Evolutionary conservation across 495 filamentous ascomycete species (phyloP).

Genomic region (Emericellopsis terricola): DNA sequence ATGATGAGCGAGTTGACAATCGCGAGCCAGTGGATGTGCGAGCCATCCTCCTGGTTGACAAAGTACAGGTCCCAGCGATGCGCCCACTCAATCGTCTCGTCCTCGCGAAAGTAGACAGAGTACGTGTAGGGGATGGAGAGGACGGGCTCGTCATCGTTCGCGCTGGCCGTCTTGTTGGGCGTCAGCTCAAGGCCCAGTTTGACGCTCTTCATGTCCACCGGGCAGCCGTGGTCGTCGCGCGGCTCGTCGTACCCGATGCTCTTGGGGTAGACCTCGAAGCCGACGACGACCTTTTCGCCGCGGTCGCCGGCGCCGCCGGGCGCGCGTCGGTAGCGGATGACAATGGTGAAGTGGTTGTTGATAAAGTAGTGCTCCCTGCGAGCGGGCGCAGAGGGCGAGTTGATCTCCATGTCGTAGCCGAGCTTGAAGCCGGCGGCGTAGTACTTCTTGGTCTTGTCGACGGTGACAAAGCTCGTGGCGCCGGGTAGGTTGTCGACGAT

Average conservation of each 20-base stretch:
- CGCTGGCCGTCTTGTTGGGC: constrained; percentile 37
- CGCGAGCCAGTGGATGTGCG: constrained; percentile 79
- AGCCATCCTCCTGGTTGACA: constrained; percentile 73
- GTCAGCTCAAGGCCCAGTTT: constrained; percentile 49
- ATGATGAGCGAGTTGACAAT: constrained; percentile 87
- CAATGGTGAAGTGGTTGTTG: constrained; percentile 83
- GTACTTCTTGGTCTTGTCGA: constrained; percentile 76
- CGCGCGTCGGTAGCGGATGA: constrained; percentile 66
- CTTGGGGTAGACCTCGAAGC: constrained; percentile 86
- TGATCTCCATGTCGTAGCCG: no score
- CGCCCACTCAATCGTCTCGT: constrained; percentile 65
- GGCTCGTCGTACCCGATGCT: constrained; percentile 50
- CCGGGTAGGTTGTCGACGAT: constrained; percentile 92
- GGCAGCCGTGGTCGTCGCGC: constrained; percentile 40
- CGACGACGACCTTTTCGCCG: constrained; percentile 71
- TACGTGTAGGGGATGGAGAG: constrained; percentile 79
- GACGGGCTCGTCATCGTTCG: constrained; percentile 34
- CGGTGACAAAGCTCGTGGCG: constrained; percentile 82
- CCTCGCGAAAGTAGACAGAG: constrained; percentile 83
- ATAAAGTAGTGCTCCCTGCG: constrained; percentile 56
- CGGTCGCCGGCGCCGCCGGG: constrained; percentile 47
- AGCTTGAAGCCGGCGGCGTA: constrained; percentile 94
- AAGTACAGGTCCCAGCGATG: constrained; percentile 90
- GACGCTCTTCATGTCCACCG: constrained; percentile 41
- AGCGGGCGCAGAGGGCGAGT: constrained; percentile 41